Base-by-base conservation (phyloP, 2,329 filamentous ascomycete genomes). In the Cordyceps sp. region DNA sequence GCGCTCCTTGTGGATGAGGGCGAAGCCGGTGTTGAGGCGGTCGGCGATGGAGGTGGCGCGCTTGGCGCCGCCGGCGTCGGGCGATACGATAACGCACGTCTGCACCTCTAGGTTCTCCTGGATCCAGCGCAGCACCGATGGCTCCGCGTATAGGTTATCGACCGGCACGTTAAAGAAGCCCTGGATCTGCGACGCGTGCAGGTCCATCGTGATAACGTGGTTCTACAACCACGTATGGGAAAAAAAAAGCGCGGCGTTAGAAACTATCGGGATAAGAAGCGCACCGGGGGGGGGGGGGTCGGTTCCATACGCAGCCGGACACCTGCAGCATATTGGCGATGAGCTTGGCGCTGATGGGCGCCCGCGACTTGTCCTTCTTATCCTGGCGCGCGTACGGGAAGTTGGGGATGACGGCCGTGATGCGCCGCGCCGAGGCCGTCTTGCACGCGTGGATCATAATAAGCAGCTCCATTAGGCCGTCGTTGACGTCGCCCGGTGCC, bases 371-470 rank as follows among this genome's bases (percentile, higher is more conserved):
- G 62, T 93, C 86, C 61, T 96, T 96, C 66, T 96, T 96, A 58
- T 96, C 90, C 59, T 96, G 88, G 31, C 88, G 76, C 12, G 88
- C 86, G 50, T 96, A 96, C 20, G 86, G 86, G 59, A 93, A 96
- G 59, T 93, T 94, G 43, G 88, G 88, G 32, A 94, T 81, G 41
- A 94, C 83, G 40, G 85, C 88, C 17, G 88, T 94, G 59, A 96
- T 93, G 41, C 88, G 81, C 41, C 88, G 76, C 10, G 88, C 88
- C 28, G 59, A 64, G 22, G 65, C 65, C 21, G 63, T 68, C 26
- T 62, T 61, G 66, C 88, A 94, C 40, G 88, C 88, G 52, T 93
- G 92, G 57, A 94, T 92, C 77, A 94, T 93, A 59, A 96, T 94
- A 43, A 96, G 71, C 25, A 96, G 72, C 59, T 98, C 88, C 88